A percentile compares a stretch with the other conserved stretches of the same genome.
phyloP scores from a whole-genome alignment of 176 grass and related monocot species.

The Avena insularis region DNA sequence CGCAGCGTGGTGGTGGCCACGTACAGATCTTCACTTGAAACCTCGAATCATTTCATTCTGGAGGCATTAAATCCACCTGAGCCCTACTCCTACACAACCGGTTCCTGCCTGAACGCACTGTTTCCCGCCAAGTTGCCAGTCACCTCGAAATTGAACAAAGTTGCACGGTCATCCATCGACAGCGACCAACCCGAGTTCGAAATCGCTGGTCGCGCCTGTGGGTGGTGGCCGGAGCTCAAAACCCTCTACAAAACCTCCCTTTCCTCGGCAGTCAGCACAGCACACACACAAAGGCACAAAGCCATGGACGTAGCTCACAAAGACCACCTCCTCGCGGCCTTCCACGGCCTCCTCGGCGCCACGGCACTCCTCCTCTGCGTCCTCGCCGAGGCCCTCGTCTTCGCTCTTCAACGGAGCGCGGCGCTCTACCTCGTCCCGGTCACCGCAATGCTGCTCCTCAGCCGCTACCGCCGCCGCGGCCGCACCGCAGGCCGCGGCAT shows the following conservation, averaged over 20 bases:
- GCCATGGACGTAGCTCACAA: slow-evolving; percentile 63
- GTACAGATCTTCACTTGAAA: too few species aligned
- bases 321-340: slow-evolving; percentile 54
- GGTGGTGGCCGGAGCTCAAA: background rate
- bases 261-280: background rate
- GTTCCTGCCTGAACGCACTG: background rate
- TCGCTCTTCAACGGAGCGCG: background rate
- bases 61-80: background rate
- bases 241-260: slow-evolving; percentile 15
- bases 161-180: background rate
- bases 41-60: too few species aligned
- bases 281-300: background rate
- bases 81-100: background rate
- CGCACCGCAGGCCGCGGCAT: background rate
- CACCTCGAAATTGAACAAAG: background rate
- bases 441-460: slow-evolving; percentile 43
- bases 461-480: background rate
- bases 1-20: too few species aligned
- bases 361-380: slow-evolving; percentile 42
- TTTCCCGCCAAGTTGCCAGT: background rate
- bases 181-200: background rate
- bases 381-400: slow-evolving; percentile 43
- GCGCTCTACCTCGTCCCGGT: slow-evolving; percentile 51
- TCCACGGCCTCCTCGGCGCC: slow-evolving; percentile 21
- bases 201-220: background rate